phyloP scores from a whole-genome alignment of 2,329 filamentous ascomycete genomes.

The Hypoxylon sp. region DNA sequence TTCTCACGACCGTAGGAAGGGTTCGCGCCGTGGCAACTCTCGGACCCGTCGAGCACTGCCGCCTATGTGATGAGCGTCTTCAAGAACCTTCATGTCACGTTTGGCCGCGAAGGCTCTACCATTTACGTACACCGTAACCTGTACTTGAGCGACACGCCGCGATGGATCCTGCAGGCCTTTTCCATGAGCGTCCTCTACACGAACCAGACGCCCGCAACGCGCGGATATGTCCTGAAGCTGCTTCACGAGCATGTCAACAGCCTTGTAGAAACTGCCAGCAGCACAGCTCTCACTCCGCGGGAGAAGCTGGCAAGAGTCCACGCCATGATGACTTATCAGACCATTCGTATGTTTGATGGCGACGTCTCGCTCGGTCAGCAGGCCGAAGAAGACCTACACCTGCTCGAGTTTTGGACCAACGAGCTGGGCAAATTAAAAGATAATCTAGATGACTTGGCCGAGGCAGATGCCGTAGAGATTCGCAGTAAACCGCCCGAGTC shows the following conservation, averaged over 20 bases:
- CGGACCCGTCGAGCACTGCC: constrained; percentile 51
- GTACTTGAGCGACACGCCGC: constrained; percentile 51
- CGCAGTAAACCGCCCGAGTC: constrained; percentile 49
- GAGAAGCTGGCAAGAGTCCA: constrained; percentile 55
- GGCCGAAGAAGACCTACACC: constrained; percentile 50
- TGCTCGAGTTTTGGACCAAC: constrained; percentile 49
- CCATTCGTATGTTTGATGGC: constrained; percentile 55
- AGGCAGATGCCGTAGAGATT: constrained; percentile 34
- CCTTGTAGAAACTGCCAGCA: constrained; percentile 48
- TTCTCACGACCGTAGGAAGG: constrained; percentile 25
- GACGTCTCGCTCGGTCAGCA: constrained; percentile 52
- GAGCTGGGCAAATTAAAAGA: constrained; percentile 47
- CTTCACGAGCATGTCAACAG: constrained; percentile 50
- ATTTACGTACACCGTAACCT: constrained; percentile 55
- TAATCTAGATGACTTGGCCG: constrained; percentile 46
- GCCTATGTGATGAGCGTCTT: constrained; percentile 48
- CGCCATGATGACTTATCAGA: constrained; percentile 52
- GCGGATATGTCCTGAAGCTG: constrained; percentile 50
- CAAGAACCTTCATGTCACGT: constrained; percentile 44
- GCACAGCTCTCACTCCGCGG: constrained; percentile 36
- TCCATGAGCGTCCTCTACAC: constrained; percentile 51
- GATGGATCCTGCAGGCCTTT: constrained; percentile 51
- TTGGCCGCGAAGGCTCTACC: constrained; percentile 50
- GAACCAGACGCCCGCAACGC: constrained; percentile 49
- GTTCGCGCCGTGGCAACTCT: constrained; percentile 42